These are phyloP conservation scores for Tetracladium maxilliforme DNA, from an alignment of 2,329 filamentous ascomycete genomes.

Conservation along the genomic window DNA sequence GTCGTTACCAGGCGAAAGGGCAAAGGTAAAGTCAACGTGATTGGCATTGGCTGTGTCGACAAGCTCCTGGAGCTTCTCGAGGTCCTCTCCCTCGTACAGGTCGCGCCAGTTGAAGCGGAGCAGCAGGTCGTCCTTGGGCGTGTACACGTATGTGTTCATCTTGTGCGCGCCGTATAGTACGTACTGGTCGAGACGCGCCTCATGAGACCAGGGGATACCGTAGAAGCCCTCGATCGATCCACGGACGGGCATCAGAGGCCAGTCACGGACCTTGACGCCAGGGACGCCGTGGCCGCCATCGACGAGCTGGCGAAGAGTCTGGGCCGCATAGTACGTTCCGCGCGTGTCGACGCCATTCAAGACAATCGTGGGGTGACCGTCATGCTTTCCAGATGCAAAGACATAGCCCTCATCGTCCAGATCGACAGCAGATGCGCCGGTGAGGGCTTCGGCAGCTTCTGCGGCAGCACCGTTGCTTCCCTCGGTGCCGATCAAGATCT, in stretches of 20 bases:
- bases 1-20: conserved; percentile 7
- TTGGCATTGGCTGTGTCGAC: conserved; percentile 7
- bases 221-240: conserved; percentile 11
- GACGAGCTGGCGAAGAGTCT: conserved; percentile 7
- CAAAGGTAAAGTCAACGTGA: conserved; percentile 10
- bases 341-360: conserved; percentile 9
- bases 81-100: no score
- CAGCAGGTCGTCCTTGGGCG: conserved; percentile 10
- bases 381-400: conserved; percentile 7
- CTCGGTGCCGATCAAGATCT: conserved; percentile 1
- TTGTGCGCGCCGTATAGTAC: conserved; percentile 10
- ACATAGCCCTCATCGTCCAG: conserved; percentile 8
- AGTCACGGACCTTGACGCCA: conserved; percentile 8
- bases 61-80: conserved; percentile 7
- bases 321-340: conserved; percentile 8
- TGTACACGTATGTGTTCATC: conserved; percentile 12
- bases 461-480: neutral
- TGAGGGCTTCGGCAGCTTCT: conserved; percentile 2
- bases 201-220: conserved; percentile 10
- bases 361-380: conserved; percentile 6
- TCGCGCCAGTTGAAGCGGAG: no score
- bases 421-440: conserved; percentile 5
- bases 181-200: conserved; percentile 10
- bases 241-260: conserved; percentile 11
- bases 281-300: conserved; percentile 4